These are phyloP conservation scores for Taiozyma sp. DNA, from an alignment of 1,139 yeast species.

Conservation along the genomic window DNA sequence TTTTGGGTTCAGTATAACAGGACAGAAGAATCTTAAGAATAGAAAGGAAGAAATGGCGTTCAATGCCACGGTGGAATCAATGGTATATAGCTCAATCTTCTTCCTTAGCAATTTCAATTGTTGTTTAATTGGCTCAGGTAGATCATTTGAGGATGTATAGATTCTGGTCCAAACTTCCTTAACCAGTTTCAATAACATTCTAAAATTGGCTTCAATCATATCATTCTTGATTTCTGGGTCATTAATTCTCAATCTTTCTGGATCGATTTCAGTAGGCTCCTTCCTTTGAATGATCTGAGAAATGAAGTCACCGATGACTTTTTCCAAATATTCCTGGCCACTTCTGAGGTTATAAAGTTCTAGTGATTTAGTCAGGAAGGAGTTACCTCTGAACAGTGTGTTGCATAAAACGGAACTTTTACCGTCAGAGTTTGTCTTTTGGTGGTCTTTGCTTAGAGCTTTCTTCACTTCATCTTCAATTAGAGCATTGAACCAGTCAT, in stretches of 20 bases:
- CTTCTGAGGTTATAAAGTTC: constrained; percentile 72
- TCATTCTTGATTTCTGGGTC: constrained; percentile 33
- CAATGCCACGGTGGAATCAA: constrained; percentile 39
- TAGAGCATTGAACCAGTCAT: constrained; percentile 62
- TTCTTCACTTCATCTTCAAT: constrained; percentile 54
- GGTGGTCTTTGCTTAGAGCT: constrained; percentile 10
- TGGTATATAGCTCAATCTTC: constrained; percentile 54
- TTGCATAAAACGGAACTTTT: constrained; percentile 42
- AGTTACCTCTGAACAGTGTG: constrained; percentile 80
- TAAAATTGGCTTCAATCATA: constrained; percentile 45
- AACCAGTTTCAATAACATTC: constrained; percentile 48
- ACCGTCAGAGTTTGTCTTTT: background rate
- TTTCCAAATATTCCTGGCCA: constrained; percentile 75
- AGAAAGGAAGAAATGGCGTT: constrained; percentile 80
- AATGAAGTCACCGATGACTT: constrained; percentile 66
- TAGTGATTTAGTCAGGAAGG: constrained; percentile 72
- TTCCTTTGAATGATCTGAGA: constrained; percentile 45
- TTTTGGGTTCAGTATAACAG: constrained; percentile 87
- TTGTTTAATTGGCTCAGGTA: constrained; percentile 64
- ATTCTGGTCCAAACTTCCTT: constrained; percentile 71
- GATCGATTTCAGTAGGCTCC: constrained; percentile 67
- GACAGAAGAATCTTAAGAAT: constrained; percentile 83
- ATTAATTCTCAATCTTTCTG: constrained; percentile 39
- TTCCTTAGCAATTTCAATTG: constrained; percentile 54
- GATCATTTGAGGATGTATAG: constrained; percentile 61